These are phyloP conservation scores for Phaeotremella skinneri DNA, from an alignment of 768 basidiomycete species.

Conservation along the genomic window DNA sequence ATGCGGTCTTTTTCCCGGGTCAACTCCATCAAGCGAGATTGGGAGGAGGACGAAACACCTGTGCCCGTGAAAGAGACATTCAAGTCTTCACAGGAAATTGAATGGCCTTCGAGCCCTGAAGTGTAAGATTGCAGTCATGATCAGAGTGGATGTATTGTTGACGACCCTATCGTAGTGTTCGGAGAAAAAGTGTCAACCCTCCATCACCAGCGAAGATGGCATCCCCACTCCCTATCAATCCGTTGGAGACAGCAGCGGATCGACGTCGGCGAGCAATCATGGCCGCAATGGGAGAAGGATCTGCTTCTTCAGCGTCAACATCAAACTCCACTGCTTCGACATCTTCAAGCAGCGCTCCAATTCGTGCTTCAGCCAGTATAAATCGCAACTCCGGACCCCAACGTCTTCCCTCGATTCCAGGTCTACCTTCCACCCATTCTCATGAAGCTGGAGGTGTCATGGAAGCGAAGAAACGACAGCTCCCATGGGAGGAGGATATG, in stretches of 20 bases:
- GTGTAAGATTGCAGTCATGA: constrained; percentile 6
- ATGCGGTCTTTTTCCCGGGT: constrained; percentile 31
- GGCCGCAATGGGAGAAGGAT: constrained; percentile 27
- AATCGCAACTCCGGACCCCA: constrained; percentile 4
- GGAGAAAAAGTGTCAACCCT: constrained; percentile 15
- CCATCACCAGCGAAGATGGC: constrained; percentile 9
- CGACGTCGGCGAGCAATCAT: constrained; percentile 37
- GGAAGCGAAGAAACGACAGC: constrained; percentile 28
- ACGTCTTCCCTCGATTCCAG: constrained; percentile 22
- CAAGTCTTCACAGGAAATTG: constrained; percentile 10
- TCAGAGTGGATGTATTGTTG: neutral
- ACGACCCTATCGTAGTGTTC: constrained; percentile 9
- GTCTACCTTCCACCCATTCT: constrained; percentile 8
- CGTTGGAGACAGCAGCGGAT: constrained; percentile 30
- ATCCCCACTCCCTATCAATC: constrained; percentile 9
- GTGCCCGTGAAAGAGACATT: constrained; percentile 1
- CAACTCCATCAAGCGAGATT: constrained; percentile 42
- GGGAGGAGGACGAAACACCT: constrained; percentile 21
- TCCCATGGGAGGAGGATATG: constrained; percentile 41
- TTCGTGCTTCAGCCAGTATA: neutral
- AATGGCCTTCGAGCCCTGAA: constrained; percentile 25
- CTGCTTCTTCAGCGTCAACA: constrained; percentile 7
- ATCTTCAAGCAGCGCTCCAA: neutral
- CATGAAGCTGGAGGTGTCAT: neutral
- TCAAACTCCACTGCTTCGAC: constrained; percentile 10